phyloP scores from a whole-genome alignment of 139 green algal genomes.

The Pleodorina starrii region DNA sequence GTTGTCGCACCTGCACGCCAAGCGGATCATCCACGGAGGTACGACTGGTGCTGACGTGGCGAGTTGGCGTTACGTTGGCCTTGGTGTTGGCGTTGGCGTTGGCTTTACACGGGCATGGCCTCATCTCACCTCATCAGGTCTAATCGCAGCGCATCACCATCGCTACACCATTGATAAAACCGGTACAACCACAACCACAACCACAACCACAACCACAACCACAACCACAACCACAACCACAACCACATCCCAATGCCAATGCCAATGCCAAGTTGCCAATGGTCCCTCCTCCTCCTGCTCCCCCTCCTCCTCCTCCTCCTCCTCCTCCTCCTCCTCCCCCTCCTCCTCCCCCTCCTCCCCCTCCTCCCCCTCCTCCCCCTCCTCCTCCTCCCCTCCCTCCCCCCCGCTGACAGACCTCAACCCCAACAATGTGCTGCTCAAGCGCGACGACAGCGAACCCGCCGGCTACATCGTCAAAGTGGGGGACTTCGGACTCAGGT shows the following conservation, averaged over 20 bases:
- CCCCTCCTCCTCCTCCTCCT: neutral
- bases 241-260: too few relatives aligned
- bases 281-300: neutral
- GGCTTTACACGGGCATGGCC: too few relatives aligned
- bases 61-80: too few relatives aligned
- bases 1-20: constrained; percentile 68
- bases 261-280: too few relatives aligned
- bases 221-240: too few relatives aligned
- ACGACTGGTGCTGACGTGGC: too few relatives aligned
- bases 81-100: too few relatives aligned
- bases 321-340: neutral
- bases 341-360: neutral
- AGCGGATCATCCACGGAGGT: constrained; percentile 72
- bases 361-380: neutral
- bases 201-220: too few relatives aligned
- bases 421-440: constrained; percentile 60
- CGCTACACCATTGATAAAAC: too few relatives aligned
- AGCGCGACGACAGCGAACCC: neutral
- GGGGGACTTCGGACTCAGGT: constrained; percentile 49
- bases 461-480: constrained; percentile 33
- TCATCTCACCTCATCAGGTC: too few relatives aligned
- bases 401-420: constrained; percentile 23
- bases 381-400: neutral
- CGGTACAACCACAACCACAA: too few relatives aligned
- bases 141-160: too few relatives aligned